A percentile compares a stretch with the other conserved stretches of the same genome.
phyloP scores from a whole-genome alignment of 2,329 filamentous ascomycete genomes.

The Macrophomina tecta region DNA sequence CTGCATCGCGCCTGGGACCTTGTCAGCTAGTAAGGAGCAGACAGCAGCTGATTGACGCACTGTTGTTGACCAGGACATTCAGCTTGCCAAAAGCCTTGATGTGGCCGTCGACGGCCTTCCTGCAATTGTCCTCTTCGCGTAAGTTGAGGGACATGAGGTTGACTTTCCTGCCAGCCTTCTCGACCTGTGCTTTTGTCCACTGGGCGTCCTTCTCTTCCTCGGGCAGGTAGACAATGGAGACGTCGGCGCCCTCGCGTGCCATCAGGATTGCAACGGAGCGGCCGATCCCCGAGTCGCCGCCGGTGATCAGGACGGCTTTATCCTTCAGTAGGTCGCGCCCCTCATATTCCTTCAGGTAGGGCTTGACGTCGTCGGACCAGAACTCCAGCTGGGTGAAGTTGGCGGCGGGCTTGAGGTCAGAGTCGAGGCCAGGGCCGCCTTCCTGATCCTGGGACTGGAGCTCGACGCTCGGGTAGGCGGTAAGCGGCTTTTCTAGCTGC shows the following conservation, averaged over 20 bases:
- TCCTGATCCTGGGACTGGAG: conserved; percentile 39
- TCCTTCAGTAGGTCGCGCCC: conserved; percentile 40
- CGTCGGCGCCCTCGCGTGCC: conserved; percentile 63
- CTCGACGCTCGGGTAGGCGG: conserved; percentile 35
- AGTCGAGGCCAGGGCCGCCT: conserved; percentile 40
- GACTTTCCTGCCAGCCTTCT: conserved; percentile 57
- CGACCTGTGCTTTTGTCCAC: conserved; percentile 59
- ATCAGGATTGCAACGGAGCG: conserved; percentile 61
- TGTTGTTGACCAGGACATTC: conserved; percentile 63
- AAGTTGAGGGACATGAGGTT: conserved; percentile 58
- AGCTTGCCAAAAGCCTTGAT: conserved; percentile 52
- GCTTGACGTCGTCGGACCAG: conserved; percentile 40
- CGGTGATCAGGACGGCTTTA: conserved; percentile 40
- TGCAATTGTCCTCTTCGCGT: conserved; percentile 58
- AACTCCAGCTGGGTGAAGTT: conserved; percentile 42
- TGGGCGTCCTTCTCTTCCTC: conserved; percentile 64
- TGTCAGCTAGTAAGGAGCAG: neutral
- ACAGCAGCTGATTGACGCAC: conserved; percentile 10
- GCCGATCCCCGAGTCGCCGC: conserved; percentile 38
- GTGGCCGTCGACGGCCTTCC: conserved; percentile 59
- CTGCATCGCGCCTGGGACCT: conserved; percentile 57
- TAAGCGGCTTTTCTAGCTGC: conserved; percentile 31
- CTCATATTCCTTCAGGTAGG: conserved; percentile 41
- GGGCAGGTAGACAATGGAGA: conserved; percentile 62
- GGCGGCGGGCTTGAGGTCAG: conserved; percentile 38